Evolutionary conservation across 129 eudicot species (phyloP).

Genomic region (Calendula officinalis): DNA sequence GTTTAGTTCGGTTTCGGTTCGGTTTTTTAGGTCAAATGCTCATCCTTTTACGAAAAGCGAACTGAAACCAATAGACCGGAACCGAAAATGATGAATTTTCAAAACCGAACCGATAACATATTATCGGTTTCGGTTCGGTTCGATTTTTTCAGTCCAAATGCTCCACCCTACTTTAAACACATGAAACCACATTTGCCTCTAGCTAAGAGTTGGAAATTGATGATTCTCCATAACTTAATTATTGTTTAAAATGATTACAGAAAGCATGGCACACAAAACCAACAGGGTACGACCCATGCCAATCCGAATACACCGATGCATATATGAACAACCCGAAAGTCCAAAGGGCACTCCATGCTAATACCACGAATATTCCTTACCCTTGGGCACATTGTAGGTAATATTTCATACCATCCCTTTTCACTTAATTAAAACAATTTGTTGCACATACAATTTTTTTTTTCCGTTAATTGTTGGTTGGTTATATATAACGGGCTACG

Average conservation of each 20-base stretch:
- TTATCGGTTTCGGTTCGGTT: no score
- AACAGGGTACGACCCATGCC: constrained; percentile 82
- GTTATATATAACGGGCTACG: not conserved
- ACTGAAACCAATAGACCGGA: no score
- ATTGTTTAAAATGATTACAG: constrained; percentile 21
- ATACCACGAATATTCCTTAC: constrained; percentile 67
- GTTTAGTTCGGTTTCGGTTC: no score
- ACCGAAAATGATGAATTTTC: no score
- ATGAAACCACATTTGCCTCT: not conserved
- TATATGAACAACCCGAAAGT: constrained; percentile 75
- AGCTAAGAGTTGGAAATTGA: not conserved
- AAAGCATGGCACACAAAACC: constrained; percentile 54
- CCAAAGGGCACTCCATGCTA: constrained; percentile 85
- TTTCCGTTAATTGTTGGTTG: not conserved
- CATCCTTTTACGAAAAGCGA: no score
- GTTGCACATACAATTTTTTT: not conserved
- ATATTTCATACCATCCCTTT: not conserved
- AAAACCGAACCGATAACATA: no score
- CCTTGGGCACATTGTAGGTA: constrained; percentile 93
- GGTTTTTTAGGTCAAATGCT: no score
- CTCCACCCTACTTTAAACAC: not conserved
- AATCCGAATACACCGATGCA: constrained; percentile 40
- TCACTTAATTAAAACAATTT: not conserved
- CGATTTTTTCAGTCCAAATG: no score
- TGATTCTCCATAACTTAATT: not conserved